Evolutionary conservation across 1,284 basidiomycete genomes (phyloP), one percentile per base, ranked within the genome.

Genomic region (Garcileccinum viscosum): DNA sequence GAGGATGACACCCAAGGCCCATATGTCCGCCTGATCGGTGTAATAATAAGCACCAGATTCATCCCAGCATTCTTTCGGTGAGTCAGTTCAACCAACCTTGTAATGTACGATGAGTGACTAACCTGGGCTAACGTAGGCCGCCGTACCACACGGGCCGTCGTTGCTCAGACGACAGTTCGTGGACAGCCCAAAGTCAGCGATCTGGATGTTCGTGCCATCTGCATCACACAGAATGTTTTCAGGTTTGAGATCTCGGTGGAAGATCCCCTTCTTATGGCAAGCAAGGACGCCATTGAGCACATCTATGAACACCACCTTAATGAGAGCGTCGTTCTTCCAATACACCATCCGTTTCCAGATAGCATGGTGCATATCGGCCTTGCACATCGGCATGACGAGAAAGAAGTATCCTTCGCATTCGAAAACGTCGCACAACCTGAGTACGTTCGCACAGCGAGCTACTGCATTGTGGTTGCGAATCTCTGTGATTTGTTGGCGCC

Each of bases 11-110:
- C 72, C 71, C 47, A 72, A 86, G 5, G 96, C 91, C 97, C 97
- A 99, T 70, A 98, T 87, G 78, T 98, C 97, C 80, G 90, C 93
- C 70, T 87, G 84, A 33, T 84, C 84, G 24, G 94, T 92, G 58
- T 89, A 91, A 15, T 71, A 76, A 4, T 15, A 60, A 1, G 35
- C 19, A 12, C 59, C 15, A 14, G 8, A 11, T 8, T 35, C 19
- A 60, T 60, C 14, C 33, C n/a, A 90, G 77, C 93, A 95, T 80
- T 96, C 95, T 89, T 64, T 68, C 69, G 69, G 24, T 27, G 44
- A 5, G 70, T 75, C 70, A 73, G 71, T 56, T 30, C 15, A 70
- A 62, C 19, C 22, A 44, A 9, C 7, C 1, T 15, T 30, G 27
- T 60, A 32, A 1, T 61, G 33, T 27, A 38, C 59, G 69, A 66